These are phyloP conservation scores for Ensete ventricosum DNA, from an alignment of 176 grass and related monocot species.

Conservation along the genomic window DNA sequence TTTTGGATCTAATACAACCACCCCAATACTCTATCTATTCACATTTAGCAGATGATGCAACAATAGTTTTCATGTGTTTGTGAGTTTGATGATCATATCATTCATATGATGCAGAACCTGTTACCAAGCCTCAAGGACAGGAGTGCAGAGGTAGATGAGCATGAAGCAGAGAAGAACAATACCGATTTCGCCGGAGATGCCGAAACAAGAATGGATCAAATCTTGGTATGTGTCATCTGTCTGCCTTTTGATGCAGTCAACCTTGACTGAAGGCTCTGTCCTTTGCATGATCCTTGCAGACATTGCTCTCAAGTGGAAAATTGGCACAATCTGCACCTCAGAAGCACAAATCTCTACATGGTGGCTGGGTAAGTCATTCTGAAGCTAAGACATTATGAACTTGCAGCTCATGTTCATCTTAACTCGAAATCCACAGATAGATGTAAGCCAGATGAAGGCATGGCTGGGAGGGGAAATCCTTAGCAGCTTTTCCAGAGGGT, in stretches of 20 bases:
- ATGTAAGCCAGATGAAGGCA: constrained; percentile 4
- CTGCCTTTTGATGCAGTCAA: background rate
- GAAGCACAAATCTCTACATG: background rate
- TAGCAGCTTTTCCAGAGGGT: constrained; percentile 19
- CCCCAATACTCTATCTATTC: too few species aligned
- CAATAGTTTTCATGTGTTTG: background rate
- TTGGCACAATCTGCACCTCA: background rate
- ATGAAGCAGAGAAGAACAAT: background rate
- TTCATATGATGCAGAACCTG: background rate
- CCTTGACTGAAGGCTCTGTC: background rate
- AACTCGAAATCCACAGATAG: constrained; percentile 1
- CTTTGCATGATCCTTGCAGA: background rate
- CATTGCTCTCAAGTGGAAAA: background rate
- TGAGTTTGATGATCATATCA: background rate
- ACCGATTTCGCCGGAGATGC: background rate
- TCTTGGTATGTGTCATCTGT: background rate
- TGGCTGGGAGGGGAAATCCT: constrained; percentile 14
- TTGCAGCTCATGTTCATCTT: background rate
- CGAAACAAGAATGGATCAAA: background rate
- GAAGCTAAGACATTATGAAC: background rate
- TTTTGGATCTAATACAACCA: too few species aligned
- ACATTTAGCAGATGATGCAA: background rate
- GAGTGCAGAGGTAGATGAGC: background rate
- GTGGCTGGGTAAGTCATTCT: constrained; percentile 5
- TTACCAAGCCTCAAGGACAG: background rate